A percentile compares a stretch with the other conserved stretches of the same genome.
phyloP scores from a whole-genome alignment of 805 yeast genomes.

The Jamesozyma piceae region DNA sequence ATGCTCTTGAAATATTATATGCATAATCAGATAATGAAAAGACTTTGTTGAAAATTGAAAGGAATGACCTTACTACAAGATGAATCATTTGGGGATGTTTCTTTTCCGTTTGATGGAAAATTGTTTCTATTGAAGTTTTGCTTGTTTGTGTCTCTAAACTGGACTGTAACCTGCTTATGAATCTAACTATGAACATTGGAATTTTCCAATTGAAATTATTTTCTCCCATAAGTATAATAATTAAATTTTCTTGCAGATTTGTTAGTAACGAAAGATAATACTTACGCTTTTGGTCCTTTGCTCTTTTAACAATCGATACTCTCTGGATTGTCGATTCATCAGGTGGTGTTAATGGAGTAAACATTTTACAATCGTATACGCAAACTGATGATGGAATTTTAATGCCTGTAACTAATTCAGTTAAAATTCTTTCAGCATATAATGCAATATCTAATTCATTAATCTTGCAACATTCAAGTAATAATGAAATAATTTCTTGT shows the following conservation, averaged over 20 bases:
- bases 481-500: constrained; percentile 36
- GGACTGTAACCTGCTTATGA: constrained; percentile 45
- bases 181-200: constrained; percentile 38
- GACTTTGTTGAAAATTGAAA: constrained; percentile 42
- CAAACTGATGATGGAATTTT: constrained; percentile 49
- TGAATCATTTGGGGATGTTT: constrained; percentile 63
- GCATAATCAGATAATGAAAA: constrained; percentile 37
- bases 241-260: constrained; percentile 35
- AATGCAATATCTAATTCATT: constrained; percentile 49
- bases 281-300: constrained; percentile 50
- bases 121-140: constrained; percentile 33
- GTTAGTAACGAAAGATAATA: constrained; percentile 35
- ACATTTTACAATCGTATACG: constrained; percentile 36
- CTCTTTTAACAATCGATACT: constrained; percentile 47
- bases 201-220: constrained; percentile 45
- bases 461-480: constrained; percentile 46
- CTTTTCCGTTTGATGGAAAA: constrained; percentile 42
- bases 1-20: constrained; percentile 40
- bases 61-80: constrained; percentile 52
- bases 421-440: constrained; percentile 45
- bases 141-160: constrained; percentile 42
- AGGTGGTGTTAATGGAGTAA: constrained; percentile 48
- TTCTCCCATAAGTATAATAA: constrained; percentile 16
- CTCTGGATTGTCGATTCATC: constrained; percentile 48
- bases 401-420: constrained; percentile 33